Evolutionary conservation across 1,284 basidiomycete species (phyloP).

Genomic region (Pseudomicrostroma phylloplanum): DNA sequence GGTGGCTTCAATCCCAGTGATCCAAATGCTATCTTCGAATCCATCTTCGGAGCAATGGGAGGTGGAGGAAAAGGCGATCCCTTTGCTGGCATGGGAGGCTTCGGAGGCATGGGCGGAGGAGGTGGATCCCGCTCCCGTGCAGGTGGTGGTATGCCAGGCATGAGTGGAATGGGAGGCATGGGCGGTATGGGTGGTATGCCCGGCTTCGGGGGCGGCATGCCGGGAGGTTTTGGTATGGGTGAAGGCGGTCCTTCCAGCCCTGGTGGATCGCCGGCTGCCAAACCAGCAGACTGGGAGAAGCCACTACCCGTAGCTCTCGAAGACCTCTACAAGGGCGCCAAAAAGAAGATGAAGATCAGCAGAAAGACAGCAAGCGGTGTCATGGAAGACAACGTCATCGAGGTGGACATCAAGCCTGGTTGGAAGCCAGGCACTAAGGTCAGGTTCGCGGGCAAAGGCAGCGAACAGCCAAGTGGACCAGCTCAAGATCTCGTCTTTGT

Average conservation of each 20-base stretch:
- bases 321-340: constrained; percentile 81
- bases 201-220: constrained; percentile 27
- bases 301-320: constrained; percentile 81
- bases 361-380: constrained; percentile 66
- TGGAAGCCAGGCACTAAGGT: constrained; percentile 51
- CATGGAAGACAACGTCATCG: constrained; percentile 79
- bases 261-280: constrained; percentile 11
- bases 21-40: constrained; percentile 69
- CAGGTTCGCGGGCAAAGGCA: constrained; percentile 43
- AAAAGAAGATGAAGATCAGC: constrained; percentile 83
- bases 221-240: constrained; percentile 19
- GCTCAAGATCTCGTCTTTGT: constrained; percentile 49
- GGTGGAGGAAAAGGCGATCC: constrained; percentile 10
- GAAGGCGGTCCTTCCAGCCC: constrained; percentile 9
- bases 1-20: constrained; percentile 58
- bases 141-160: constrained; percentile 37
- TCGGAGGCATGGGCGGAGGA: constrained; percentile 20
- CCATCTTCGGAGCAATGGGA: constrained; percentile 16
- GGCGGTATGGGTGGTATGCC: constrained; percentile 34
- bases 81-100: not conserved
- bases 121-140: constrained; percentile 5
- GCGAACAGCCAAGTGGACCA: constrained; percentile 39
- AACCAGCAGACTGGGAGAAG: constrained; percentile 65
- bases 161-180: constrained; percentile 39
- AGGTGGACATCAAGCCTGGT: constrained; percentile 46